These are phyloP conservation scores for Cyanidium caldarium DNA, from an alignment of 23 red algal genomes.

Conservation along the genomic window DNA sequence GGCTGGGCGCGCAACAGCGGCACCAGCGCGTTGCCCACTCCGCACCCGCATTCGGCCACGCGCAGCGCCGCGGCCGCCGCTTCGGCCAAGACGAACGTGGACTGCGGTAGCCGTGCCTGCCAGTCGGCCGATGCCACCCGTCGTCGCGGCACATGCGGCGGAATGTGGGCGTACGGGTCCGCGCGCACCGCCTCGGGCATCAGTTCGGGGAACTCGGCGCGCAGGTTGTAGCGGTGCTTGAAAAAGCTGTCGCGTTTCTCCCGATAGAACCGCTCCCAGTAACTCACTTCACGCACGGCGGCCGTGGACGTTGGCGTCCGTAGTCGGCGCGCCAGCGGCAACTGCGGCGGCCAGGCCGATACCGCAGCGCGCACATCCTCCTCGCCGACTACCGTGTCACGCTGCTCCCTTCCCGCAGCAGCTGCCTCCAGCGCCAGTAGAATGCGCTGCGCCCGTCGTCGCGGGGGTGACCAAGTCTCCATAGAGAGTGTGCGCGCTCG, in stretches of 20 bases:
- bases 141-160: neutral
- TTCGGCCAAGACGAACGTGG: neutral
- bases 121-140: too few relatives aligned
- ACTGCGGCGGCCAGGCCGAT: too few relatives aligned
- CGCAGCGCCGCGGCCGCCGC: neutral
- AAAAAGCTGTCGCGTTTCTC: conserved; percentile 48
- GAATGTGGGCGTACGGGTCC: neutral
- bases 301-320: neutral
- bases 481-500: too few relatives aligned
- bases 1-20: conserved; percentile 77
- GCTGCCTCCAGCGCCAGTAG: too few relatives aligned
- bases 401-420: too few relatives aligned
- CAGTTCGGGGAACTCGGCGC: conserved; percentile 58
- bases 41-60: conserved; percentile 57
- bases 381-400: too few relatives aligned
- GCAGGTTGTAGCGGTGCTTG: conserved; percentile 83
- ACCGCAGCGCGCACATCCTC: too few relatives aligned
- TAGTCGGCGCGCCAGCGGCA: neutral
- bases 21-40: conserved; percentile 62
- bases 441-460: too few relatives aligned
- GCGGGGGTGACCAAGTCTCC: too few relatives aligned
- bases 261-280: conserved; percentile 73
- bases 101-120: too few relatives aligned
- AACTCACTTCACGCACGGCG: neutral
- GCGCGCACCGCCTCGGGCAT: conserved; percentile 25